Evolutionary conservation across 441 rosid species (phyloP), one percentile per base, ranked within the genome.

Genomic region (Euphorbia corollata): DNA sequence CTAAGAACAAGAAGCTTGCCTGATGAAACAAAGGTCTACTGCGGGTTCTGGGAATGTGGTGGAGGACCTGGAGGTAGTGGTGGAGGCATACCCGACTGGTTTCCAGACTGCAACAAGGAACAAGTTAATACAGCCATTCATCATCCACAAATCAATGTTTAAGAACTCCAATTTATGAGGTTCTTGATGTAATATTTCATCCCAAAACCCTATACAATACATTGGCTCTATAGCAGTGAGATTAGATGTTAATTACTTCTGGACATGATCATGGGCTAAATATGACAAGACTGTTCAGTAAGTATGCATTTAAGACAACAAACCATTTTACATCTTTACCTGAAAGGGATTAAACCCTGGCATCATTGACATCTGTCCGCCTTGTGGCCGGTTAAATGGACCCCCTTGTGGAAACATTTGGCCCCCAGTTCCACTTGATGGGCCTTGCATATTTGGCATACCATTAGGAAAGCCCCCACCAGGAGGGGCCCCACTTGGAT

Each of bases 381-480:
- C 20, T 1, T 4, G 10, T 5, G 13, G 48, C 15, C 1, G 13
- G 48, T 43, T 43, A 3, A 20, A 0, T 50, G 5, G 18, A 16
- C 20, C 18, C 4, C 22, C 16, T 16, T 18, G 55, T 4, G 55
- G 84, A 83, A 83, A 91, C 86, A 90, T 86, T 75, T 82, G 95
- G 13, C 66, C 71, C 20, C 88, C 81, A 3, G 78, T 67, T 51
- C 81, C 32, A 68, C 79, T 83, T n/a, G 84, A 69, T 15, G 86
- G 96, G 62, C 96, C 97, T 73, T 89, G 97, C 89, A 86, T 83
- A 80, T 80, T 91, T 62, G 84, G 85, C 75, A 85, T 62, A 69
- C 89, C 82, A 74, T 77, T 82, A 34, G 86, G 94, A 76, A 82
- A 89, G 59, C 85, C 87, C 34, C 96, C 94, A 63, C 50, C 86